Base-by-base conservation (phyloP, 768 basidiomycete genomes). In the Podaxis carcinomalis region DNA sequence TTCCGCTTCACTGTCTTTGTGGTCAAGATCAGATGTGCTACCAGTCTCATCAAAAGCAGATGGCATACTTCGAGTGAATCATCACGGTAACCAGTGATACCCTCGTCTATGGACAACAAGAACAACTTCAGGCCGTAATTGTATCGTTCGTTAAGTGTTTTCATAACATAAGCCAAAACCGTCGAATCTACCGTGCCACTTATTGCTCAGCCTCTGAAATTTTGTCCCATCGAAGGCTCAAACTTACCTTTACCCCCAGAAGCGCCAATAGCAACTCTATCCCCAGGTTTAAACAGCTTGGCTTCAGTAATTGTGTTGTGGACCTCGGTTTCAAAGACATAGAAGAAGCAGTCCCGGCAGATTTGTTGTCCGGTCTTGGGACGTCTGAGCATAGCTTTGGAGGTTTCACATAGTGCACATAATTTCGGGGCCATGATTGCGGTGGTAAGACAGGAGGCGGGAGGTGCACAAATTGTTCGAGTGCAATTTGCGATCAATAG, bases 361-460 rank as follows among this genome's bases (percentile, higher is more conserved):
- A 98, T 95, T 72, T 95, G 93, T 69, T 98, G 95, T 0, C 94
- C 94, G 0, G 95, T 99, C 74, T 99, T 99, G 2, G 96, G 97
- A 16, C 97, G 81, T 69, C 92, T 95, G 44, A 99, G 73, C 67
- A 98, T 95, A 0, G 97, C 93, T 56, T 87, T 86, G 2, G 87
- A 77, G 2, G 83, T 85, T 14, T 82, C 74, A 71, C 93, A 94
- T 13, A 97, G 78, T 1, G 84, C 85, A 69, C 96, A 98, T 27
- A 77, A 77, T 66, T 86, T 83, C 2, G 93, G 89, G 3, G 94
- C 82, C 95, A 96, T 97, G 56, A 7, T 32, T 16, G 25, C 46
- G 35, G 39, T 51, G 9, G 21, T 11, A 23, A 7, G 37, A 42
- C n/a, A 19, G 4, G 19, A 59, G 35, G 25, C 3, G 36, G 5